A percentile compares a stretch with the other conserved stretches of the same genome.
phyloP scores from a whole-genome alignment of 441 rosid species.

The Geranium incanum region DNA sequence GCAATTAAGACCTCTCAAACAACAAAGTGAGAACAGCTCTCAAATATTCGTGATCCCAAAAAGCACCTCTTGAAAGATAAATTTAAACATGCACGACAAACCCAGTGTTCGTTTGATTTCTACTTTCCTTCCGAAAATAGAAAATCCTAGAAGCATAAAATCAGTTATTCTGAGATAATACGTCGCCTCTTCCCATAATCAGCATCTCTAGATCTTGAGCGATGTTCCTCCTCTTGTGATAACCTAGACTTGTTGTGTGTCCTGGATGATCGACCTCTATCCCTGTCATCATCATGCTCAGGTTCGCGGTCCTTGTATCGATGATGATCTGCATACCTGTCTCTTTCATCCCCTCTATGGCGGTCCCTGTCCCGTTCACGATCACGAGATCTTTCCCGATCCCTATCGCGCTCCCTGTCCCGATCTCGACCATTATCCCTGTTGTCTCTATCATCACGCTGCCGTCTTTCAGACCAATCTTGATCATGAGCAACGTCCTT shows the following conservation, averaged over 20 bases:
- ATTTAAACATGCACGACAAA: slow-evolving; percentile 18
- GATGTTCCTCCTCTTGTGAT: slow-evolving; percentile 56
- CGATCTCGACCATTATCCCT: slow-evolving; percentile 52
- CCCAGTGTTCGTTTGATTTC: not conserved
- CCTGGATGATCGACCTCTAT: slow-evolving; percentile 54
- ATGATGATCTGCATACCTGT: slow-evolving; percentile 51
- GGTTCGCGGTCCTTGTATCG: slow-evolving; percentile 51
- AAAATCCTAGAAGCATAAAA: slow-evolving; percentile 8
- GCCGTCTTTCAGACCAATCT: slow-evolving; percentile 58
- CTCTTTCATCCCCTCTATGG: slow-evolving; percentile 50
- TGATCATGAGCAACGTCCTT: slow-evolving; percentile 50
- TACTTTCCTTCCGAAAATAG: not conserved
- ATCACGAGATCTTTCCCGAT: not conserved
- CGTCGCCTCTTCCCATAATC: slow-evolving; percentile 78
- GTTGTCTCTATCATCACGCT: slow-evolving; percentile 36
- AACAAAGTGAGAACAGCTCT: slow-evolving; percentile 20
- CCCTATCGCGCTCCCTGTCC: slow-evolving; percentile 36
- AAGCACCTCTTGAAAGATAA: slow-evolving; percentile 16
- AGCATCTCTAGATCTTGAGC: slow-evolving; percentile 67
- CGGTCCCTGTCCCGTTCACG: slow-evolving; percentile 28
- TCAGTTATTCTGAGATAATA: slow-evolving; percentile 41
- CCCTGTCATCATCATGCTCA: slow-evolving; percentile 63
- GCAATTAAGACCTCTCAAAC: slow-evolving; percentile 24
- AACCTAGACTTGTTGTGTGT: slow-evolving; percentile 57
- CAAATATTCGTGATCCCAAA: slow-evolving; percentile 15